Evolutionary conservation across 768 basidiomycete species (phyloP).

Genomic region (Pleurotus salmoneostramineus): DNA sequence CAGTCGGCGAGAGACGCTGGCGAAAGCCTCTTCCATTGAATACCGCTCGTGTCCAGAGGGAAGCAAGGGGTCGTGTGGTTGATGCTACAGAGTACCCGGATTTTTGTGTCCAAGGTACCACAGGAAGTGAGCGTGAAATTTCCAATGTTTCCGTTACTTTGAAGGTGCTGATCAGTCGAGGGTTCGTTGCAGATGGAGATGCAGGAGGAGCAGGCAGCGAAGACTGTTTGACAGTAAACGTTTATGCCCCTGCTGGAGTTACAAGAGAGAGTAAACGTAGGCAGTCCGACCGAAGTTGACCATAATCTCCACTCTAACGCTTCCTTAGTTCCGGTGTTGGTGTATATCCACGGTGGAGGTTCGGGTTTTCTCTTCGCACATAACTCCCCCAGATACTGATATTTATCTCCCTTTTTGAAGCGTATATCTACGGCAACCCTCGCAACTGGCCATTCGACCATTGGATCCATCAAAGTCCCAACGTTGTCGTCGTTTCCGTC

Average conservation of each 20-base stretch:
- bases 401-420: conserved; percentile 19
- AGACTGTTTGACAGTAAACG: conserved; percentile 65
- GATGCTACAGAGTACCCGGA: conserved; percentile 51
- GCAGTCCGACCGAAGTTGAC: conserved; percentile 14
- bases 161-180: background rate
- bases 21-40: conserved; percentile 51
- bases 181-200: conserved; percentile 35
- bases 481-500: conserved; percentile 60
- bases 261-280: conserved; percentile 42
- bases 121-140: conserved; percentile 30
- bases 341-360: conserved; percentile 51
- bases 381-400: background rate
- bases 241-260: conserved; percentile 51
- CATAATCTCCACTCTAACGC: background rate
- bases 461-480: conserved; percentile 61
- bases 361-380: background rate
- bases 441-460: conserved; percentile 63
- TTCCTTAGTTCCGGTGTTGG: conserved; percentile 37
- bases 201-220: conserved; percentile 63
- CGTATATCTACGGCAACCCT: conserved; percentile 58
- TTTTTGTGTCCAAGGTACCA: conserved; percentile 59
- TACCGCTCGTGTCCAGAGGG: conserved; percentile 34
- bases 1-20: conserved; percentile 47
- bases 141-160: background rate
- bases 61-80: conserved; percentile 34